Evolutionary conservation across 2,329 filamentous ascomycete genomes (phyloP).

Genomic region (Cytospora piceae): DNA sequence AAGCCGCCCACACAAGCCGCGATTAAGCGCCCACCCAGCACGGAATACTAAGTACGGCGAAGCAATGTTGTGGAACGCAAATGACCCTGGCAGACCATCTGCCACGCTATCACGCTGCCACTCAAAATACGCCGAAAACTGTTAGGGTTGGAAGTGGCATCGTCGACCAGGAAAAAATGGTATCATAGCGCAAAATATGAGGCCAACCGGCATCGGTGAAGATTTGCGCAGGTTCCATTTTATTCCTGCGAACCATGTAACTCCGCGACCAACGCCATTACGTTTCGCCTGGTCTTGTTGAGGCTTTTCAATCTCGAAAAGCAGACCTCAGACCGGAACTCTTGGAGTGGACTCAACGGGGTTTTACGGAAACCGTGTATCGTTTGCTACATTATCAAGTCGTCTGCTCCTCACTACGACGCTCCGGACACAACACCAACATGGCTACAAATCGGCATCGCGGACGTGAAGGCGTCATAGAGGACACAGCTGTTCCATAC

Average conservation of each 20-base stretch:
- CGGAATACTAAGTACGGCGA: too few relatives aligned
- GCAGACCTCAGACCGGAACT: background rate
- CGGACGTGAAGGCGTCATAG: slow-evolving; percentile 1
- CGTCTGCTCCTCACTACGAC: background rate
- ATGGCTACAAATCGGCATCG: background rate
- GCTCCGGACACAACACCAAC: background rate
- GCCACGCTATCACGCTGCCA: too few relatives aligned
- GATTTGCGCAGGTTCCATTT: slow-evolving; percentile 7
- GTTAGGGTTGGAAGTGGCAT: too few relatives aligned
- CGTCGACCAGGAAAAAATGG: too few relatives aligned
- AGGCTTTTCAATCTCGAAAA: background rate
- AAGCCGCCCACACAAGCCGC: too few relatives aligned
- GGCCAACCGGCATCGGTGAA: slow-evolving; percentile 9
- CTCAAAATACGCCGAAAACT: too few relatives aligned
- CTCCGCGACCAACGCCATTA: slow-evolving; percentile 5
- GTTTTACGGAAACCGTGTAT: background rate
- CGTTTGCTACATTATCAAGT: background rate
- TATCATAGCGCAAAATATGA: too few relatives aligned
- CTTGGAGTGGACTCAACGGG: background rate
- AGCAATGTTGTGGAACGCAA: too few relatives aligned
- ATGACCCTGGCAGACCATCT: too few relatives aligned
- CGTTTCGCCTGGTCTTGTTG: slow-evolving; percentile 10
- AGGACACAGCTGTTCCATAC: slow-evolving; percentile 13
- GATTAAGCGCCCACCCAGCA: too few relatives aligned
- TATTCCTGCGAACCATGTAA: slow-evolving; percentile 6